These are phyloP conservation scores for Citrus glauca DNA, from an alignment of 345 rosid species.

Conservation along the genomic window DNA sequence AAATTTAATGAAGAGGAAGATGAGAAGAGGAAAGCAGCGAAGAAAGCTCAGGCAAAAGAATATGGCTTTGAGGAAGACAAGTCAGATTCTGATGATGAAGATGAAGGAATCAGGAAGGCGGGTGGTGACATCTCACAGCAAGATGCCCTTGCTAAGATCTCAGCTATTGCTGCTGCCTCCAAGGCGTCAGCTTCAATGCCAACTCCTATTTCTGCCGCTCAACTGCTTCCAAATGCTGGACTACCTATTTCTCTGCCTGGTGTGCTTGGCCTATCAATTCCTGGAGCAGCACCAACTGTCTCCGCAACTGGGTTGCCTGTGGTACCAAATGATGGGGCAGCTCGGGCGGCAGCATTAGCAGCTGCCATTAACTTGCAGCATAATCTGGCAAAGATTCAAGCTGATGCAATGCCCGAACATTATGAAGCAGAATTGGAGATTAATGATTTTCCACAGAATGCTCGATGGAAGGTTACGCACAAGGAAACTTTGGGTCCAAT, in stretches of 20 bases:
- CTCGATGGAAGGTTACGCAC: slow-evolving; percentile 99
- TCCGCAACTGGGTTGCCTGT: slow-evolving; percentile 40
- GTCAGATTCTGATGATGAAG: slow-evolving; percentile 96
- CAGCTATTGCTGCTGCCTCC: slow-evolving; percentile 70
- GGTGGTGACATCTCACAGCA: slow-evolving; percentile 85
- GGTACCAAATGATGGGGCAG: slow-evolving; percentile 63
- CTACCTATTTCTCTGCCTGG: slow-evolving; percentile 44
- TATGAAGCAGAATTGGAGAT: slow-evolving; percentile 96
- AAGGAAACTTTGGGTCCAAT: slow-evolving; percentile 99
- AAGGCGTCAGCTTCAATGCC: slow-evolving; percentile 34
- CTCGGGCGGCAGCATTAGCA: slow-evolving; percentile 84
- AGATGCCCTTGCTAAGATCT: slow-evolving; percentile 69
- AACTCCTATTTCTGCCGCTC: slow-evolving; percentile 36
- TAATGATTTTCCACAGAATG: slow-evolving; percentile 95
- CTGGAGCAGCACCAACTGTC: slow-evolving; percentile 34
- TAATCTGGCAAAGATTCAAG: slow-evolving; percentile 91
- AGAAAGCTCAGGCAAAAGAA: slow-evolving; percentile 96
- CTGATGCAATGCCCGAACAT: slow-evolving; percentile 97
- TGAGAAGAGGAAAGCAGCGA: slow-evolving; percentile 90
- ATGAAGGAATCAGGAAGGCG: slow-evolving; percentile 87
- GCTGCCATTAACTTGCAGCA: slow-evolving; percentile 91
- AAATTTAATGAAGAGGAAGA: slow-evolving; percentile 98
- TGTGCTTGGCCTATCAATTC: slow-evolving; percentile 31
- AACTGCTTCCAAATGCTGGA: slow-evolving; percentile 43
- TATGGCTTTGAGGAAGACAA: slow-evolving; percentile 99